phyloP scores from a whole-genome alignment of 352 stramenopile genomes.

The Pythium rishiriense region DNA sequence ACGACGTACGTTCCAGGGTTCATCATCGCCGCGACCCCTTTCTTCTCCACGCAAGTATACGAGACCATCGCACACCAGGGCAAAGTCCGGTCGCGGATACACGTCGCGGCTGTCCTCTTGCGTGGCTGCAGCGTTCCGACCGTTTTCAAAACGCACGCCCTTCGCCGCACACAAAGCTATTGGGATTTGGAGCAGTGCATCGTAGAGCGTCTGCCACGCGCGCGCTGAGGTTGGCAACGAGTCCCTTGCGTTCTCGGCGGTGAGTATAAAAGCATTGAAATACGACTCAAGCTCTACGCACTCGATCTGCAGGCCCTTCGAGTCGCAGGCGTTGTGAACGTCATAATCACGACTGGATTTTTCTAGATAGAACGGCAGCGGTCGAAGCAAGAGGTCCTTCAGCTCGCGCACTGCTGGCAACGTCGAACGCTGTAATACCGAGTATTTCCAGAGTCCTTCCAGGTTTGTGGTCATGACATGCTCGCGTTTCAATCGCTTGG shows the following conservation, averaged over 20 bases:
- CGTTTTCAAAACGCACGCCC: neutral
- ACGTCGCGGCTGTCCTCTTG: neutral
- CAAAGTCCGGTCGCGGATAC: neutral
- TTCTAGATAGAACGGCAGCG: neutral
- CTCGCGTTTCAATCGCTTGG: neutral
- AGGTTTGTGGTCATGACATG: neutral
- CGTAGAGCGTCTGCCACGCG: neutral
- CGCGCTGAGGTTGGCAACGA: neutral
- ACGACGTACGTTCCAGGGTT: neutral
- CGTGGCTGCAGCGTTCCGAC: neutral
- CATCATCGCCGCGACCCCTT: neutral
- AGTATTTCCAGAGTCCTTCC: neutral
- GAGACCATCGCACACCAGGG: constrained; percentile 2
- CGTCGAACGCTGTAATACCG: neutral
- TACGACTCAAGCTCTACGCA: neutral
- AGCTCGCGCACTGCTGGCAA: neutral
- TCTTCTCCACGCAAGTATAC: constrained; percentile 16
- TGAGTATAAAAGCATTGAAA: neutral
- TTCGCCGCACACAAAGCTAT: neutral
- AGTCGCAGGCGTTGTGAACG: neutral
- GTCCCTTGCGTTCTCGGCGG: too few relatives aligned
- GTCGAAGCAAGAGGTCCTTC: neutral
- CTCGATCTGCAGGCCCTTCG: neutral
- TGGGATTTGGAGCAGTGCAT: neutral
- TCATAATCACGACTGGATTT: neutral